phyloP scores from a whole-genome alignment of 345 rosid genomes.

The Angophora floribunda region DNA sequence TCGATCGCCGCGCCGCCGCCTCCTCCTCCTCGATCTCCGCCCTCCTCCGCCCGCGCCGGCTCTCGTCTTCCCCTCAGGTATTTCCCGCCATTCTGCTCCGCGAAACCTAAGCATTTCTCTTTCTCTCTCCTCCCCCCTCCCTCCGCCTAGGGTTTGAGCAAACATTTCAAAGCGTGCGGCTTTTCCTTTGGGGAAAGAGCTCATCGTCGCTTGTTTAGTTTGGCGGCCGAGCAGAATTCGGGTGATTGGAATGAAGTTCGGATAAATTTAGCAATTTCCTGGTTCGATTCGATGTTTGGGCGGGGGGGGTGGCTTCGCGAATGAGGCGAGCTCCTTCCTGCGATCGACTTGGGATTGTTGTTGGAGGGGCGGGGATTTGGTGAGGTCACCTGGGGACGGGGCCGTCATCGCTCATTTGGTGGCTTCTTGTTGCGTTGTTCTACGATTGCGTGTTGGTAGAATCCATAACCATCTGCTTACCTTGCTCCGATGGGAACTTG shows the following conservation, averaged over 20 bases:
- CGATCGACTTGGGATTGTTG: neutral
- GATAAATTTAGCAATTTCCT: neutral
- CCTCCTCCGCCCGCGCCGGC: neutral
- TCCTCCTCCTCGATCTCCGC: neutral
- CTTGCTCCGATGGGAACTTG: neutral
- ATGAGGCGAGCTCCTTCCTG: neutral
- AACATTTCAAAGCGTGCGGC: neutral
- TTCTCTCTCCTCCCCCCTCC: neutral
- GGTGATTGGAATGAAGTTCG: neutral
- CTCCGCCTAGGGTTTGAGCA: constrained; percentile 17
- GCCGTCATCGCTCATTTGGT: neutral
- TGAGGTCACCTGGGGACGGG: neutral
- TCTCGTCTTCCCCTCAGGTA: neutral
- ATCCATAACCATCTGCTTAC: neutral
- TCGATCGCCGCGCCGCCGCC: neutral
- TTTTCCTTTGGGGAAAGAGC: neutral
- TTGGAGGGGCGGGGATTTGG: neutral
- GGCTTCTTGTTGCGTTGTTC: neutral
- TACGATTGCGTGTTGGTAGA: neutral
- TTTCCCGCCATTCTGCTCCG: neutral
- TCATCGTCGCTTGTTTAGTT: neutral
- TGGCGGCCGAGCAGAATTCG: neutral
- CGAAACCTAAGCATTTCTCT: neutral
- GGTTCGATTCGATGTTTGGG: neutral
- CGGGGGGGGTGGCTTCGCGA: neutral